Conservation (phyloP, 192 early-diverging fungal genomes). For the Lobosporangium transversale region DNA sequence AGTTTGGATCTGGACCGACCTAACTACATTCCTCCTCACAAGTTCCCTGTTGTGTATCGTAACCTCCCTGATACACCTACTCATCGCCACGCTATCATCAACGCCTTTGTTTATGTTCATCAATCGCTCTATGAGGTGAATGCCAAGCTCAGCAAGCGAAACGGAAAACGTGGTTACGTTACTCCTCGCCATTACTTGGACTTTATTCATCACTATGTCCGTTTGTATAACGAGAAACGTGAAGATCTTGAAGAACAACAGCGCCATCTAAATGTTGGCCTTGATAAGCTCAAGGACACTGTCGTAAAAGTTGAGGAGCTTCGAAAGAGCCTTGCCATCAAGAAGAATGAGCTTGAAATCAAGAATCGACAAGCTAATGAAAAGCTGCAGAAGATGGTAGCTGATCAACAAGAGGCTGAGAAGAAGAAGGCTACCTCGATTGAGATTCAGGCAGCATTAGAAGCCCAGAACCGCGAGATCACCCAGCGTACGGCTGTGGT, state of each 20-base stretch:
- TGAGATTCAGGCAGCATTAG: conserved; percentile 80
- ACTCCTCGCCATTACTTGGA: conserved; percentile 99
- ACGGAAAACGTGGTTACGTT: conserved; percentile 85
- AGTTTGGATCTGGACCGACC: conserved; percentile 87
- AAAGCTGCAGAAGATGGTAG: conserved; percentile 95
- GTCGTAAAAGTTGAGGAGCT: conserved; percentile 96
- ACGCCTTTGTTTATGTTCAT: conserved; percentile 94
- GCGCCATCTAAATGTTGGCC: conserved; percentile 95
- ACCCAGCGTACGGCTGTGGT: conserved; percentile 80
- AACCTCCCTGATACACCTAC: conserved; percentile 74
- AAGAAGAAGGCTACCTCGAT: conserved; percentile 85
- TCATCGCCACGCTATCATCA: conserved; percentile 87
- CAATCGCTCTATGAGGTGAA: conserved; percentile 90
- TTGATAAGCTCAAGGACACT: conserved; percentile 96
- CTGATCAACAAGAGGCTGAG: conserved; percentile 94
- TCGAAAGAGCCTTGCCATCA: conserved; percentile 83
- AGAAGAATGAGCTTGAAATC: conserved; percentile 83
- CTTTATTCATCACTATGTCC: conserved; percentile 93
- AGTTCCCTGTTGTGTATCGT: conserved; percentile 81
- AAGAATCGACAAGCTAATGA: conserved; percentile 94
- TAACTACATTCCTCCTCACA: conserved; percentile 70
- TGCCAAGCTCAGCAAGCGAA: conserved; percentile 80
- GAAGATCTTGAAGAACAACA: conserved; percentile 98
- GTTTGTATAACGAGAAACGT: conserved; percentile 91
- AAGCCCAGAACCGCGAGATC: conserved; percentile 79